phyloP scores from a whole-genome alignment of 192 early-diverging fungal genomes.

The Backusella circina region DNA sequence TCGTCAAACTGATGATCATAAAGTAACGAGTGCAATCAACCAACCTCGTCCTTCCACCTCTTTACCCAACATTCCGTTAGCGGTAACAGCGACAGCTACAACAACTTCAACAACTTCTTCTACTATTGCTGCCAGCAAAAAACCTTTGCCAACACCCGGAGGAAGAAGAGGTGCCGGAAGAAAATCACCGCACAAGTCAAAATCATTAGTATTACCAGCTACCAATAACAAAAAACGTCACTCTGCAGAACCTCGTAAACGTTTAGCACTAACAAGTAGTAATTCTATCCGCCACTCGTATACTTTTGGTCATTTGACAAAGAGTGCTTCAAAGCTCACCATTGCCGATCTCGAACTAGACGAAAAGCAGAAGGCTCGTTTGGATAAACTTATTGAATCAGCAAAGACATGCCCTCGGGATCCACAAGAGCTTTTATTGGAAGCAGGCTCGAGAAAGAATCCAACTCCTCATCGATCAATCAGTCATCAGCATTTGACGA shows the following conservation, averaged over 20 bases:
- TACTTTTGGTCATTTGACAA: slow-evolving; percentile 36
- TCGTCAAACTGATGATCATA: slow-evolving; percentile 7
- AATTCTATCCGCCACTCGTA: slow-evolving; percentile 40
- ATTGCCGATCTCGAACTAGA: neutral
- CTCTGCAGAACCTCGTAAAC: slow-evolving; percentile 1
- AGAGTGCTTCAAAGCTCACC: neutral
- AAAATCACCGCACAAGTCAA: slow-evolving; percentile 10
- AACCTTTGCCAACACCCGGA: slow-evolving; percentile 18
- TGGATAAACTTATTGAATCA: slow-evolving; percentile 3
- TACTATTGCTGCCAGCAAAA: slow-evolving; percentile 6
- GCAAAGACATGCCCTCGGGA: neutral
- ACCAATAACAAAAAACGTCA: slow-evolving; percentile 22
- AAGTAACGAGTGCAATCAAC: neutral
- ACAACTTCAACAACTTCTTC: neutral
- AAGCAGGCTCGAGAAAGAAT: slow-evolving; percentile 1
- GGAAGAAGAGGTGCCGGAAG: slow-evolving; percentile 12
- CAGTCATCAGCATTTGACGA: slow-evolving; percentile 2
- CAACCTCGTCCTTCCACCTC: neutral
- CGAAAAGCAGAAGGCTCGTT: neutral
- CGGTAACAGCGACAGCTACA: slow-evolving; percentile 22
- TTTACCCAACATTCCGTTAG: slow-evolving; percentile 5
- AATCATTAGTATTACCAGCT: slow-evolving; percentile 14
- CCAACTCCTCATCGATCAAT: slow-evolving; percentile 10
- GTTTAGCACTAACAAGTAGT: slow-evolving; percentile 14
- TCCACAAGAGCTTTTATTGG: neutral